phyloP scores from a whole-genome alignment of 495 filamentous ascomycete genomes.

The Penicillium turbatum region DNA sequence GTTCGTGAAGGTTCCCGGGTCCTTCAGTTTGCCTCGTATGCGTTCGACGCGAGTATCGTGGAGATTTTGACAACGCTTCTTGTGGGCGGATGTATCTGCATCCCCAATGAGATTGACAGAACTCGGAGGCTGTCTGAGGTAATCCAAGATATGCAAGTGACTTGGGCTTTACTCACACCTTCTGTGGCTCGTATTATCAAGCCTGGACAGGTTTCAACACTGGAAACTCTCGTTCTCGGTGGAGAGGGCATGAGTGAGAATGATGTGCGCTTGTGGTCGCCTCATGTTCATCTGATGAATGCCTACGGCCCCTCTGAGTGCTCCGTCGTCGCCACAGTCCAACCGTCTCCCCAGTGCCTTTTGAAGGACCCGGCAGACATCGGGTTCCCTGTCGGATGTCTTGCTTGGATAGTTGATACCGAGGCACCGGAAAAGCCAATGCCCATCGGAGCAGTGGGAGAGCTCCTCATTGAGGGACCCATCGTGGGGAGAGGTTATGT shows the following conservation, averaged over 20 bases:
- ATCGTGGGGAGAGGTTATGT: background rate
- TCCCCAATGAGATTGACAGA: background rate
- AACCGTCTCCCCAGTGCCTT: no score
- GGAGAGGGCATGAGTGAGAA: background rate
- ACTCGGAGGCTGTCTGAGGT: background rate
- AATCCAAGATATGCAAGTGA: background rate
- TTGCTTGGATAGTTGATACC: background rate
- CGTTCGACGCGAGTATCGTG: background rate
- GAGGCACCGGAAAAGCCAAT: background rate
- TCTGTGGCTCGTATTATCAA: background rate
- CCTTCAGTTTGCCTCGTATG: background rate
- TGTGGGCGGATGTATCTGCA: background rate
- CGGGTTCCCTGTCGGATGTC: background rate
- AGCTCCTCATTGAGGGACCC: background rate
- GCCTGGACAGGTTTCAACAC: background rate
- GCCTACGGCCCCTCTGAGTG: background rate
- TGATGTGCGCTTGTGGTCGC: background rate
- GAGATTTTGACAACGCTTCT: background rate
- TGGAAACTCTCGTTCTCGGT: background rate
- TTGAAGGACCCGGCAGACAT: background rate
- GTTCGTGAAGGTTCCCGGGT: background rate
- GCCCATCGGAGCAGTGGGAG: background rate
- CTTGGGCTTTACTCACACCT: background rate
- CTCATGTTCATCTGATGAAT: background rate
- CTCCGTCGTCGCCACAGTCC: background rate